Base-by-base conservation (phyloP, 495 filamentous ascomycete genomes). In the Tuber aestivum region DNA sequence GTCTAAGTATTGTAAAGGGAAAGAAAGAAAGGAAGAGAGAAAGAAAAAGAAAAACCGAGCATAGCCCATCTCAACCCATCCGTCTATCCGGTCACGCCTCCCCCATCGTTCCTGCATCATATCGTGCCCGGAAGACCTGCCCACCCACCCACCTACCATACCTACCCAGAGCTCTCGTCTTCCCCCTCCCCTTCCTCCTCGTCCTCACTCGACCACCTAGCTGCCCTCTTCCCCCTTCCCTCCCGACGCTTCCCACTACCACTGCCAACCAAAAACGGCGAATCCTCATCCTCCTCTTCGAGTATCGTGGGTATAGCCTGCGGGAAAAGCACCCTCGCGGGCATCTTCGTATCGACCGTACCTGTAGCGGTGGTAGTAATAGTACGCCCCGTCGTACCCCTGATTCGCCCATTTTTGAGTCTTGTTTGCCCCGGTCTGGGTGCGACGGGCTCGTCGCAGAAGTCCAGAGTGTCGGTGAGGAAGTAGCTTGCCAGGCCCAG, bases 211-310 rank as follows among this genome's bases (percentile, higher is more conserved):
- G 56, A 65, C 56, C 56, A 65, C 2, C 56, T 27, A 14, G 14
- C 35, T 27, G 56, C 27, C 27, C 56, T 65, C 56, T 18, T 65
- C 35, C 18, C 76, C 41, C 32, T 44, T 78, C 69, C n/a, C 72
- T 1, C 37, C 37, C 56, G 71, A 23, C 45, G 72, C 45, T 71
- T 79, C 42, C 72, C 61, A 0, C 32, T 12, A 7, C 70, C 40
- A 44, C 21, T 45, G 14, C 76, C 70, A 5, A 48, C 38, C 0
- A 72, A 77, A 68, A 79, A 71, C 70, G 75, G 76, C 1, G 72
- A 76, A 72, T 79, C 78, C 72, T 79, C 78, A 21, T 79, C 78
- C 50, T 79, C 78, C 50, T 79, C 78, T 38, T 79, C 78, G 23
- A 79, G 78, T 40, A 79, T 79, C 20, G 78, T 79, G 18, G 78